phyloP scores from a whole-genome alignment of 2,329 filamentous ascomycete species.

The Microdochium bolleyi region DNA sequence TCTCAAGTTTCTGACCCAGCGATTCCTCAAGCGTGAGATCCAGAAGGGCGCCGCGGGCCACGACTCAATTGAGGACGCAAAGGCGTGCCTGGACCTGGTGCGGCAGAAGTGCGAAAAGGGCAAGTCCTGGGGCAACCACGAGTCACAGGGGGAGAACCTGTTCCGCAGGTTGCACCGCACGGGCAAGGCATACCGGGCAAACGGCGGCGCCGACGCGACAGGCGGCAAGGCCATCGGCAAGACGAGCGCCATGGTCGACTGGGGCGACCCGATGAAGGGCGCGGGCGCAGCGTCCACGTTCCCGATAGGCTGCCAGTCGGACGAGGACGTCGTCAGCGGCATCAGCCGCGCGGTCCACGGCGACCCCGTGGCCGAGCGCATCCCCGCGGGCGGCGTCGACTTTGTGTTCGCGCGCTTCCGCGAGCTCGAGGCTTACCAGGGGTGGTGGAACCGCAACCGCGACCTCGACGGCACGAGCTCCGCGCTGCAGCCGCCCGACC shows the following conservation, averaged over 20 bases:
- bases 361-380: constrained; percentile 47
- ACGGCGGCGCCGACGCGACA: constrained; percentile 48
- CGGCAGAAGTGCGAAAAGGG: constrained; percentile 96
- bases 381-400: constrained; percentile 53
- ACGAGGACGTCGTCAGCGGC: constrained; percentile 48
- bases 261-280: constrained; percentile 67
- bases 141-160: constrained; percentile 75
- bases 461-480: constrained; percentile 17
- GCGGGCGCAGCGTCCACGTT: constrained; percentile 47
- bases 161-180: constrained; percentile 72
- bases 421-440: constrained; percentile 56
- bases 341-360: constrained; percentile 52
- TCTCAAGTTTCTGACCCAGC: constrained; percentile 81
- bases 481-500: constrained; percentile 14
- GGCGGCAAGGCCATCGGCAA: constrained; percentile 49
- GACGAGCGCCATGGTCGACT: constrained; percentile 74
- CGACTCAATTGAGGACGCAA: constrained; percentile 87
- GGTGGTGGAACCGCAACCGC: constrained; percentile 59
- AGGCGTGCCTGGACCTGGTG: constrained; percentile 83
- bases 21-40: constrained; percentile 80
- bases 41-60: constrained; percentile 74
- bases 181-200: constrained; percentile 53
- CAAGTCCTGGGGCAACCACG: constrained; percentile 73
- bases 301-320: constrained; percentile 47
- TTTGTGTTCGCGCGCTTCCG: constrained; percentile 61